Evolutionary conservation across 2,329 filamentous ascomycete genomes (phyloP), one percentile per base, ranked within the genome.

Genomic region (Fusarium irregulare): DNA sequence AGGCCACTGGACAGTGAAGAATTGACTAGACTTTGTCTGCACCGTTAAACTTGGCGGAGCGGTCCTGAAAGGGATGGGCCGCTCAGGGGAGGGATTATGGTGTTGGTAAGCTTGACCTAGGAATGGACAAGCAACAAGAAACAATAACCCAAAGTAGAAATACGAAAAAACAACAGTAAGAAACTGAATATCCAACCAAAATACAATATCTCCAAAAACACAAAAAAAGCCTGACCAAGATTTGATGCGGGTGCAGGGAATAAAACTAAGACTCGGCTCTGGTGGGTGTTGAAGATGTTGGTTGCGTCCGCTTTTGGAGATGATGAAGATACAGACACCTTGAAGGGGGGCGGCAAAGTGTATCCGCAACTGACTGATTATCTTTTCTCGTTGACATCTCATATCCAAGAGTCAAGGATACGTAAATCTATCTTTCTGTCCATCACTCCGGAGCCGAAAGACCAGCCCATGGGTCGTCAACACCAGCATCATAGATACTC

Each of bases 51-150:
- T 37, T 37, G 34, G 70, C 54, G 47, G 49, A 58, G 73, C 74
- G 73, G 73, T 58, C 50, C 65, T 74, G 68, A 68, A 64, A 72
- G 73, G 62, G 63, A 73, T 74, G 71, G 69, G 67, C 73, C 69
- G 73, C 28, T 34, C 27, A 25, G 30, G 21, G 54, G 18, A 55
- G 40, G 63, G 34, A 37, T 37, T 37, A 37, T 49, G 50, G 60
- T 56, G 67, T 42, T 42, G 49, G 49, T 53, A 41, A 42, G 32
- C 42, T 18, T 47, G 20, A n/a, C 18, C 34, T 37, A n/a, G 7
- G 18, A 53, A 60, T 37, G 55, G 55, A 37, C 48, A 66, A 68
- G 64, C 70, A 70, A 48, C 34, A 56, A 70, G 50, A 60, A 34
- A 53, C 58, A 48, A 62, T 46, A 54, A 40, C 48, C 56, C 48